These are phyloP conservation scores for Yarrowia keelungensis DNA, from an alignment of 805 yeast species.

Conservation along the genomic window DNA sequence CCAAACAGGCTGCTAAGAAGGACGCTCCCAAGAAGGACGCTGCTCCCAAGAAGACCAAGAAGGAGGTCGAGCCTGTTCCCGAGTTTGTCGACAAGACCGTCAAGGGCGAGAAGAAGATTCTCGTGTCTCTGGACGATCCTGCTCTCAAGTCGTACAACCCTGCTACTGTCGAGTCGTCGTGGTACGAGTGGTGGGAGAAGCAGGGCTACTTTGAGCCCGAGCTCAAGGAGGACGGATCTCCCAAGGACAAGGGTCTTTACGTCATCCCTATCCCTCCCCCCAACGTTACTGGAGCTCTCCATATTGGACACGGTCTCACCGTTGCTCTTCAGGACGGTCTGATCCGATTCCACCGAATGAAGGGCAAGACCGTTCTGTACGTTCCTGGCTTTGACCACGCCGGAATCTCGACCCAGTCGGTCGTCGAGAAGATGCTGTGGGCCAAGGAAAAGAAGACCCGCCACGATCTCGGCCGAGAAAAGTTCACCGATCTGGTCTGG, in stretches of 20 bases:
- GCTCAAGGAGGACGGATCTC: constrained; percentile 72
- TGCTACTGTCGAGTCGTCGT: constrained; percentile 88
- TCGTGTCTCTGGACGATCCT: constrained; percentile 88
- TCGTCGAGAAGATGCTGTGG: constrained; percentile 96
- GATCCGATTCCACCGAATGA: constrained; percentile 94
- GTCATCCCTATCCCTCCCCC: constrained; percentile 99
- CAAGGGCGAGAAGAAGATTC: constrained; percentile 88
- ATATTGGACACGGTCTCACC: constrained; percentile 97
- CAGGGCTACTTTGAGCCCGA: constrained; percentile 90
- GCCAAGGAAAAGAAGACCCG: constrained; percentile 85
- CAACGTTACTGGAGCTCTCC: constrained; percentile 97
- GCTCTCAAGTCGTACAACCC: constrained; percentile 95
- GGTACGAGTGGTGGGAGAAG: constrained; percentile 98
- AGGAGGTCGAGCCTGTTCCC: constrained; percentile 74
- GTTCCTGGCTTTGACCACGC: constrained; percentile 99
- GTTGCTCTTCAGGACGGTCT: constrained; percentile 93
- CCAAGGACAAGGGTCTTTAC: constrained; percentile 83
- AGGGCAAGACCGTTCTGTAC: constrained; percentile 90
- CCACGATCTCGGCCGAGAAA: constrained; percentile 94
- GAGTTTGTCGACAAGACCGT: constrained; percentile 83
- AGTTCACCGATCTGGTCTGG: constrained; percentile 88
- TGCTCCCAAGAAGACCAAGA: constrained; percentile 67
- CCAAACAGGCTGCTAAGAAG: constrained; percentile 59
- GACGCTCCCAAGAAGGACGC: constrained; percentile 49
- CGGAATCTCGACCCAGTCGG: constrained; percentile 98